Percentiles rank a stretch among this genome's conserved stretches.
Conservation (phyloP, 345 rosid species). For the Boechera stricta region DNA sequence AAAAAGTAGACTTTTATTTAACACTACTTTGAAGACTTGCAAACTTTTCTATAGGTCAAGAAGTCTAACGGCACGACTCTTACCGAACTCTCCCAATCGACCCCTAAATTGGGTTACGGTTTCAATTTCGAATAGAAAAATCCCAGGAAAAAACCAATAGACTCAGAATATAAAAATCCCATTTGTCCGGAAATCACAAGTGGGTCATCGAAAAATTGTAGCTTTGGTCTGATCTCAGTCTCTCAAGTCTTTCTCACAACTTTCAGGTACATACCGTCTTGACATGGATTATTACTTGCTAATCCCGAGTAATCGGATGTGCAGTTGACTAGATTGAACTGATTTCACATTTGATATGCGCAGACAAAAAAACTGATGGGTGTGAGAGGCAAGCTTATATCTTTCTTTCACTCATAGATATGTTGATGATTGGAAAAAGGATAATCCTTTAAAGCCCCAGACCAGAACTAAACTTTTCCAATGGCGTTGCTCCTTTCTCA, state of each 20-base stretch:
- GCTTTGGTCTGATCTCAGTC: constrained; percentile 24
- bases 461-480: not conserved
- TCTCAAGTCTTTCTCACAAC: constrained; percentile 1
- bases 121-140: constrained; percentile 1
- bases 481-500: constrained; percentile 48
- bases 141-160: not conserved
- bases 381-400: constrained; percentile 27
- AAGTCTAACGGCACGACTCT: constrained; percentile 7
- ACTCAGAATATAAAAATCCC: constrained; percentile 5
- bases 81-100: constrained; percentile 3
- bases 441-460: too few species aligned
- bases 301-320: not conserved
- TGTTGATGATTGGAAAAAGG: too few species aligned
- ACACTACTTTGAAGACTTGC: constrained; percentile 2
- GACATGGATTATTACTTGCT: not conserved
- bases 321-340: not conserved
- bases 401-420: too few species aligned
- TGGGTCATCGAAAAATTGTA: constrained; percentile 30
- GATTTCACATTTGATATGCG: not conserved
- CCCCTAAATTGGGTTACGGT: constrained; percentile 15
- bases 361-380: constrained; percentile 52
- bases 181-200: constrained; percentile 20
- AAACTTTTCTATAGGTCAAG: constrained; percentile 2
- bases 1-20: not conserved
- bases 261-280: constrained; percentile 7